phyloP scores from a whole-genome alignment of 768 basidiomycete species.

The Tremella yokohamensis region DNA sequence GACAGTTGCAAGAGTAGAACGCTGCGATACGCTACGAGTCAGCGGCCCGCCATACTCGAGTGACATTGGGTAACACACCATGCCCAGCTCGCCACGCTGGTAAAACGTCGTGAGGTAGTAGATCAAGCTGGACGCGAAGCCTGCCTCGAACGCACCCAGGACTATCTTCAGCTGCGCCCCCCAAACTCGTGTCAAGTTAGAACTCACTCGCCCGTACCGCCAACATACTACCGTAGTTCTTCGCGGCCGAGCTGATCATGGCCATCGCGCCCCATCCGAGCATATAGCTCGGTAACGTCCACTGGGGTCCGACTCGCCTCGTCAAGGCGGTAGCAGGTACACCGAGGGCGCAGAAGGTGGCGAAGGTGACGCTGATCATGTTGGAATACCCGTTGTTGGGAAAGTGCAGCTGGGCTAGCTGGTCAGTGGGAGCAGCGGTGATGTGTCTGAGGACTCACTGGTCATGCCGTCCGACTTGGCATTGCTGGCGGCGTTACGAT shows the following conservation, averaged over 20 bases:
- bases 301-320: slow-evolving; percentile 22
- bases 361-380: slow-evolving; percentile 25
- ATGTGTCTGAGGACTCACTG: background rate
- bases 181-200: background rate
- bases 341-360: slow-evolving; percentile 17
- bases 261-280: slow-evolving; percentile 18
- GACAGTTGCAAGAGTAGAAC: slow-evolving; percentile 12
- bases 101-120: slow-evolving; percentile 11
- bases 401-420: slow-evolving; percentile 22
- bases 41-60: background rate
- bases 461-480: slow-evolving; percentile 33
- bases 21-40: background rate
- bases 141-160: slow-evolving; percentile 23
- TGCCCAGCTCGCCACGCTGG: slow-evolving; percentile 20
- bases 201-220: slow-evolving; percentile 9
- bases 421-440: no score
- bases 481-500: slow-evolving; percentile 22
- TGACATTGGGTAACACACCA: slow-evolving; percentile 20
- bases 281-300: slow-evolving; percentile 25
- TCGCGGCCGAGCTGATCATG: slow-evolving; percentile 15
- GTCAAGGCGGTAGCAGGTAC: slow-evolving; percentile 24
- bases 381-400: slow-evolving; percentile 23
- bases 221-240: slow-evolving; percentile 7
- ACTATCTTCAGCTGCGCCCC: slow-evolving; percentile 4
- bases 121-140: slow-evolving; percentile 9